Evolutionary conservation across 2,329 filamentous ascomycete genomes (phyloP).

Genomic region (Cladosporium cucumerinum): DNA sequence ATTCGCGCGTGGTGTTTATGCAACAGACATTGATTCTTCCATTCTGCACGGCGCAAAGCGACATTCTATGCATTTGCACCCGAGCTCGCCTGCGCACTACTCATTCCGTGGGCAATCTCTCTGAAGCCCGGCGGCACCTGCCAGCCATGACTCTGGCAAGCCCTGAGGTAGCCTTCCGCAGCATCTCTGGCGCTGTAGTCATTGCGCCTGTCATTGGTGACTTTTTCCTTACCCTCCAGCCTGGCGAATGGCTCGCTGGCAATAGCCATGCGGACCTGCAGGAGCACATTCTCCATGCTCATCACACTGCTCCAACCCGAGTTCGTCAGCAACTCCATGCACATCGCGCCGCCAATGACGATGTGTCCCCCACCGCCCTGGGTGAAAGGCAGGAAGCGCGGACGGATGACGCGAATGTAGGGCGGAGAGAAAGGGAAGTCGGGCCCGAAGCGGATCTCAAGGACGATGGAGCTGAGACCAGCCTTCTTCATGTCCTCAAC

Average conservation of each 20-base stretch:
- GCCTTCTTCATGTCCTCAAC: slow-evolving; percentile 68
- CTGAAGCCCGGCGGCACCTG: slow-evolving; percentile 61
- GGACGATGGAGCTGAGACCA: slow-evolving; percentile 63
- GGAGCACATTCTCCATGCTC: slow-evolving; percentile 72
- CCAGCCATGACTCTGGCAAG: slow-evolving; percentile 70
- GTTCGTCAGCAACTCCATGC: slow-evolving; percentile 73
- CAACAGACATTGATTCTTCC: neutral
- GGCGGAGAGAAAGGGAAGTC: slow-evolving; percentile 76
- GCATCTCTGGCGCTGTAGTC: slow-evolving; percentile 68
- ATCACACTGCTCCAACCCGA: slow-evolving; percentile 74
- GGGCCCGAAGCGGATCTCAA: slow-evolving; percentile 77
- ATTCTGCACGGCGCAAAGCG: neutral
- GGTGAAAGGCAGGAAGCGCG: slow-evolving; percentile 70
- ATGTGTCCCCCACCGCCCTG: slow-evolving; percentile 81
- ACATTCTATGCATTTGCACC: neutral
- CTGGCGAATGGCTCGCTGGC: slow-evolving; percentile 71
- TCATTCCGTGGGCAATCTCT: slow-evolving; percentile 41
- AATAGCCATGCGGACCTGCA: slow-evolving; percentile 78
- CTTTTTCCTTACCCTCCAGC: slow-evolving; percentile 44
- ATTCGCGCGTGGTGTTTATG: neutral
- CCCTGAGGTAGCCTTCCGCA: slow-evolving; percentile 67
- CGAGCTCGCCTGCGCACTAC: neutral
- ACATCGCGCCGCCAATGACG: slow-evolving; percentile 77
- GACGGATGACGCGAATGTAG: slow-evolving; percentile 78
- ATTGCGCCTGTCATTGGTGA: neutral